These are phyloP conservation scores for Blastomyces percursus DNA, from an alignment of 2,329 filamentous ascomycete genomes.

Conservation along the genomic window DNA sequence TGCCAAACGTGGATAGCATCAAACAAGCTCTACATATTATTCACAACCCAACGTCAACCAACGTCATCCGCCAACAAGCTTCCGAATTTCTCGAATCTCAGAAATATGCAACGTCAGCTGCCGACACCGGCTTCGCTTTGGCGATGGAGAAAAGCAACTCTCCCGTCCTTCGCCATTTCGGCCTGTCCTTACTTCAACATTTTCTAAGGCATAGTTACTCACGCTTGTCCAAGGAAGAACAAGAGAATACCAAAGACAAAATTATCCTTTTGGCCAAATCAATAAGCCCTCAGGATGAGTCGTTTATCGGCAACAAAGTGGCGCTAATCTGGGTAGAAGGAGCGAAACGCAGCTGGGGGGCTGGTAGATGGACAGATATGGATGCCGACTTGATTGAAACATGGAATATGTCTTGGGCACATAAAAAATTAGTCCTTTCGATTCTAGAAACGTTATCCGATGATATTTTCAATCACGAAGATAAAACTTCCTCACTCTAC, in stretches of 20 bases:
- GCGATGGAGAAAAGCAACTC: slow-evolving; percentile 65
- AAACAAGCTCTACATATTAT: slow-evolving; percentile 78
- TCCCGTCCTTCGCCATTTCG: slow-evolving; percentile 82
- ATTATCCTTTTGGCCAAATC: slow-evolving; percentile 66
- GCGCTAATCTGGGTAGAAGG: slow-evolving; percentile 91
- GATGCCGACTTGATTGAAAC: slow-evolving; percentile 69
- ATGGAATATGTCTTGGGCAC: slow-evolving; percentile 54
- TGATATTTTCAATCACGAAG: slow-evolving; percentile 85
- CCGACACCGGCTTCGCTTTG: slow-evolving; percentile 72
- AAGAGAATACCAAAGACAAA: slow-evolving; percentile 59
- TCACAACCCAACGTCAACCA: slow-evolving; percentile 69
- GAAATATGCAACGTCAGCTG: slow-evolving; percentile 68
- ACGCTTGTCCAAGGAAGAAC: slow-evolving; percentile 58
- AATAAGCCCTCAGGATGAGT: slow-evolving; percentile 60
- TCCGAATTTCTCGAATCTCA: slow-evolving; percentile 76
- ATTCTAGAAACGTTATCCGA: slow-evolving; percentile 87
- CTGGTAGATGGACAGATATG: slow-evolving; percentile 81
- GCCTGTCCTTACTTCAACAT: slow-evolving; percentile 81
- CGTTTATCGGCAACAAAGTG: slow-evolving; percentile 84
- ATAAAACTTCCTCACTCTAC: slow-evolving; percentile 70
- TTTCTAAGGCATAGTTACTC: slow-evolving; percentile 77
- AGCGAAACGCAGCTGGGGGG: slow-evolving; percentile 85
- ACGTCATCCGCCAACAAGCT: slow-evolving; percentile 70
- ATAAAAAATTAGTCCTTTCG: slow-evolving; percentile 79
- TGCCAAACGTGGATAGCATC: slow-evolving; percentile 45